Conservation (phyloP, 2,329 filamentous ascomycete genomes). For the Dactylonectria estremocensis region DNA sequence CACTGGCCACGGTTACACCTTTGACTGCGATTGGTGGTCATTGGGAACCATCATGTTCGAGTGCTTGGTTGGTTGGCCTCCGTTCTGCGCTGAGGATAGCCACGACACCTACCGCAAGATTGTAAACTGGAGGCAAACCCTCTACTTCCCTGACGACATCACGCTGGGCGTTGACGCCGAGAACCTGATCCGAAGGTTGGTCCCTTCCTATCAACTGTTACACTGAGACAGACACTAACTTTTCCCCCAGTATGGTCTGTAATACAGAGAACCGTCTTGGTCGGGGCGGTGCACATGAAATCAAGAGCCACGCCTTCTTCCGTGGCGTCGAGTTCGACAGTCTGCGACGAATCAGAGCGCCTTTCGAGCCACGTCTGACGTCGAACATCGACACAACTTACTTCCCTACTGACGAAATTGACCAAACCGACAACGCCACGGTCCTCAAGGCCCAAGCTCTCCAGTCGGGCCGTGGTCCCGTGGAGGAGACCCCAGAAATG, state of each 20-base stretch:
- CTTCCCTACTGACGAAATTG: conserved; percentile 99
- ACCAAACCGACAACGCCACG: conserved; percentile 94
- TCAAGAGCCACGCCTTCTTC: conserved; percentile 97
- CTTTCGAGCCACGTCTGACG: conserved; percentile 93
- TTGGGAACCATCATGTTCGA: conserved; percentile 99
- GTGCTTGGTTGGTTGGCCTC: conserved; percentile 97
- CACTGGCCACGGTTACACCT: conserved; percentile 94
- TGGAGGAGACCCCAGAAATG: conserved; percentile 91
- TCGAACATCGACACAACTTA: conserved; percentile 97
- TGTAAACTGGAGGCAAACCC: conserved; percentile 95
- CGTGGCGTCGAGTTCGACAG: conserved; percentile 95
- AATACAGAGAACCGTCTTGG: conserved; percentile 94
- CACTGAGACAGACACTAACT: conserved; percentile 31
- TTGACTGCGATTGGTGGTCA: conserved; percentile 99
- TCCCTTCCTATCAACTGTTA: conserved; percentile 22
- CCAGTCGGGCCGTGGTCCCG: conserved; percentile 71
- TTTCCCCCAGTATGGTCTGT: conserved; percentile 81
- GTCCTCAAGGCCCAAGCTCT: conserved; percentile 87
- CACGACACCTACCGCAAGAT: conserved; percentile 99
- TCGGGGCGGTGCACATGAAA: conserved; percentile 87
- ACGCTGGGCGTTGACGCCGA: conserved; percentile 91
- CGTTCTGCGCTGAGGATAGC: conserved; percentile 97
- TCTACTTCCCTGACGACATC: conserved; percentile 98
- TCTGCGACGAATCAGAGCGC: conserved; percentile 91
- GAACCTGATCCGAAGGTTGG: conserved; percentile 90